These are phyloP conservation scores for Fusarium armeniacum DNA, from an alignment of 2,329 filamentous ascomycete genomes.

Conservation along the genomic window DNA sequence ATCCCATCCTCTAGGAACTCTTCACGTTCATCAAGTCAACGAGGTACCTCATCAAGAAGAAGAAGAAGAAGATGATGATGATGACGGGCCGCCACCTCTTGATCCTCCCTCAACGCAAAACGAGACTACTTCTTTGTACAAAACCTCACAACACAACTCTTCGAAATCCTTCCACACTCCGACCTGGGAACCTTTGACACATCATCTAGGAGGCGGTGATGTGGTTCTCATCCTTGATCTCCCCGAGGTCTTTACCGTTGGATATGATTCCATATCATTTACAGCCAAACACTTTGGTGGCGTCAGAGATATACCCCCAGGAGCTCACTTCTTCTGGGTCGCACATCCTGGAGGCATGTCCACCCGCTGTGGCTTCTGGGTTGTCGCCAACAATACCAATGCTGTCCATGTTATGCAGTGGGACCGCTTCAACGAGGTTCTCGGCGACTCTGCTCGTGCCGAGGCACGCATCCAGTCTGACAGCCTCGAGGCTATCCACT, in stretches of 20 bases:
- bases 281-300: conserved; percentile 65
- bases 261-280: conserved; percentile 66
- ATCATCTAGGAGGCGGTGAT: conserved; percentile 60
- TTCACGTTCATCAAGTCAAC: conserved; percentile 57
- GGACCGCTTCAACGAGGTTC: conserved; percentile 69
- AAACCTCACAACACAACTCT: conserved; percentile 6
- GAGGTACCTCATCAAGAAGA: conserved; percentile 32
- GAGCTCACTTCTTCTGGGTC: conserved; percentile 72
- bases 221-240: conserved; percentile 67
- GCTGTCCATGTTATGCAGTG: conserved; percentile 65
- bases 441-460: conserved; percentile 63
- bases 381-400: conserved; percentile 57
- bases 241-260: conserved; percentile 65
- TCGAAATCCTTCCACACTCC: conserved; percentile 21
- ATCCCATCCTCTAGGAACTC: conserved; percentile 59
- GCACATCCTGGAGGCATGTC: conserved; percentile 63
- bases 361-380: conserved; percentile 70
- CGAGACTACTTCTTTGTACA: conserved; percentile 1
- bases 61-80: conserved; percentile 42
- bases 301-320: conserved; percentile 67
- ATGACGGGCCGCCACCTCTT: conserved; percentile 51
- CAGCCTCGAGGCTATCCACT: conserved; percentile 57
- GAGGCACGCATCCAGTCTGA: conserved; percentile 63
- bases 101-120: conserved; percentile 42
- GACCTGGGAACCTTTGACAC: conserved; percentile 38